Conservation (phyloP, 2,329 filamentous ascomycete species). For the Myriosclerotinia duriaeana region DNA sequence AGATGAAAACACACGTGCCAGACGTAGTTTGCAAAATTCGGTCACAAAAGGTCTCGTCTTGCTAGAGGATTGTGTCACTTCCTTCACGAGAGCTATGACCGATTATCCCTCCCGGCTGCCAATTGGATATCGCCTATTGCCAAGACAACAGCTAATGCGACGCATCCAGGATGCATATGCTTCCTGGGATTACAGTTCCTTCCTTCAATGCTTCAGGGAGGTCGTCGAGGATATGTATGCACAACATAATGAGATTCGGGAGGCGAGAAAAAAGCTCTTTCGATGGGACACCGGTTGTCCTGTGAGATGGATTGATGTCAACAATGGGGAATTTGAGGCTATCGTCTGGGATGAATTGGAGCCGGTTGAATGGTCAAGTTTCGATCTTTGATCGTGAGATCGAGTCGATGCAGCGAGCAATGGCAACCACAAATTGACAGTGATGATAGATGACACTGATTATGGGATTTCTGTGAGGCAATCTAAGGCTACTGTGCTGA, state of each 20-base stretch:
- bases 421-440: no score
- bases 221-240: background rate
- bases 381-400: no score
- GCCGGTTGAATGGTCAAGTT: background rate
- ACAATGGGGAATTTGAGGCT: background rate
- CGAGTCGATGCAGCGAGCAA: no score
- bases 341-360: background rate
- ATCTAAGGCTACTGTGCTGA: background rate
- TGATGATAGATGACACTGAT: background rate
- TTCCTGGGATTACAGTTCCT: background rate
- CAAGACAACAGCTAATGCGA: background rate
- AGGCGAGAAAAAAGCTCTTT: conserved; percentile 6
- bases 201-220: background rate
- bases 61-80: conserved; percentile 1
- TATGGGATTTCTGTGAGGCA: background rate
- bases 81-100: background rate
- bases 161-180: background rate
- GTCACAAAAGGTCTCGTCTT: background rate
- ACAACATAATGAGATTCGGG: background rate
- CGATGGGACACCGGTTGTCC: background rate
- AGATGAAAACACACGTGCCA: background rate
- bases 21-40: background rate
- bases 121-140: background rate
- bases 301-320: background rate
- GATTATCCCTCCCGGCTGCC: background rate